Base-by-base conservation (phyloP, 176 grass and related monocot genomes). In the Echinochloa phyllopogon region DNA sequence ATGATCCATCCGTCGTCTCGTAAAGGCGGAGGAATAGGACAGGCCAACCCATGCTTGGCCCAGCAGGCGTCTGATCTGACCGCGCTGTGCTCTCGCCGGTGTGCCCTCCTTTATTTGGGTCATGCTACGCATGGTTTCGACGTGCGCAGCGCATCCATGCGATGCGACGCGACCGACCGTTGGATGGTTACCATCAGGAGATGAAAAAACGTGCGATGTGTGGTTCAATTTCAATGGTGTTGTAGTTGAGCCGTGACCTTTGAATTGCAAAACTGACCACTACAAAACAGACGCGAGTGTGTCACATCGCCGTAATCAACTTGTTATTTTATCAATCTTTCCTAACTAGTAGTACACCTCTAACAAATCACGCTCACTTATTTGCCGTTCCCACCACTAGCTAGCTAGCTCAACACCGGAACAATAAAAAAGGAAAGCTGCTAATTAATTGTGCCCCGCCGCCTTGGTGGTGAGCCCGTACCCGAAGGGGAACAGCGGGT, bases 401-500 rank as follows among this genome's bases (percentile, higher is more conserved):
- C 48, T 6, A 56, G 10, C 53, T 29, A 77, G 2, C 9, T 16
- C 3, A 47, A 0, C 36, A 25, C 18, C 9, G 24, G 17, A 52
- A n/a, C 8, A 23, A 44, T 4, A 24, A 20, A 7, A 64, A 23
- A 44, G 45, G 6, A 0, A 57, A n/a, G 0, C 3, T 18, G 3
- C 6, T 0, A 29, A 25, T 53, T 88, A 88, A 1, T 43, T 24
- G 41, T 53, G 37, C 1, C 56, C n/a, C 11, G 64, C 1, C 2
- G 45, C 66, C 75, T 87, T 75, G 71, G 92, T 98, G 16, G 84
- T 88, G 60, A 98, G 82, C 9, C 95, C 95, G 75, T 68, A 94
- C 5, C 95, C 95, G 51, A 94, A 91, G 0, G 90, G 90, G 74
- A 94, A 97, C 15, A 97, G 73, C 36, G 92, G 84, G 50, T 92